Conservation (phyloP, 352 stramenopile genomes). For the Phytophthora nicotianae region DNA sequence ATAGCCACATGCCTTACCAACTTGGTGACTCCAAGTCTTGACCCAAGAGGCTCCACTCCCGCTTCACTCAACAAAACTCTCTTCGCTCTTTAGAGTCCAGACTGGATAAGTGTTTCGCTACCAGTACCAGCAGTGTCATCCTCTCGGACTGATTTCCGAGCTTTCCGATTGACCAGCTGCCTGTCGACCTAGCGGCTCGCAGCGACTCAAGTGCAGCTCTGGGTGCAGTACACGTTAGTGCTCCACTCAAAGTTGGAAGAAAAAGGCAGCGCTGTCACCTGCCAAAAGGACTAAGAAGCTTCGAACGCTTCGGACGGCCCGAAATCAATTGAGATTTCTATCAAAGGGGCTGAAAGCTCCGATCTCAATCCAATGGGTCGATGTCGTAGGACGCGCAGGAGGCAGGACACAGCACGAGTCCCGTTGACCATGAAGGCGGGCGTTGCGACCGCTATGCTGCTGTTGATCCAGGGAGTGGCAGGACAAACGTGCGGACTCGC, state of each 20-base stretch:
- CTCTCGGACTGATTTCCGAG: conserved; percentile 12
- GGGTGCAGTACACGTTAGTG: conserved; percentile 32
- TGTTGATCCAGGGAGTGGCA: conserved; percentile 21
- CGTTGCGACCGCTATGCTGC: conserved; percentile 10
- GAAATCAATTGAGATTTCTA: conserved; percentile 26
- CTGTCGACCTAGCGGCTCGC: conserved; percentile 10
- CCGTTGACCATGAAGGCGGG: conserved; percentile 16
- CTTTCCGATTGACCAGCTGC: conserved; percentile 27
- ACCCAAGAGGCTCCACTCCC: conserved; percentile 9
- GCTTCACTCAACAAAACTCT: conserved; percentile 5
- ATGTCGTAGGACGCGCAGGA: conserved; percentile 18
- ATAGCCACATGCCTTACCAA: background rate
- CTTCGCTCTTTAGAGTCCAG: background rate
- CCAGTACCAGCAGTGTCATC: conserved; percentile 9
- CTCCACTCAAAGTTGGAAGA: conserved; percentile 31
- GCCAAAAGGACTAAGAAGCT: conserved; percentile 24
- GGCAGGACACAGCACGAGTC: conserved; percentile 2
- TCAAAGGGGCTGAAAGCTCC: background rate
- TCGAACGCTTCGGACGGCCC: conserved; percentile 3
- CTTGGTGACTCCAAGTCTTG: too few relatives aligned
- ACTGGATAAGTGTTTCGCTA: background rate
- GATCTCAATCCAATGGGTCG: conserved; percentile 20
- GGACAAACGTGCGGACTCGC: conserved; percentile 22
- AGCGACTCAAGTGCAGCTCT: conserved; percentile 11
- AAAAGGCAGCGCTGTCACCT: conserved; percentile 31